Evolutionary conservation across 1,284 basidiomycete genomes (phyloP).

Genomic region (Ceratobasidium sp.): DNA sequence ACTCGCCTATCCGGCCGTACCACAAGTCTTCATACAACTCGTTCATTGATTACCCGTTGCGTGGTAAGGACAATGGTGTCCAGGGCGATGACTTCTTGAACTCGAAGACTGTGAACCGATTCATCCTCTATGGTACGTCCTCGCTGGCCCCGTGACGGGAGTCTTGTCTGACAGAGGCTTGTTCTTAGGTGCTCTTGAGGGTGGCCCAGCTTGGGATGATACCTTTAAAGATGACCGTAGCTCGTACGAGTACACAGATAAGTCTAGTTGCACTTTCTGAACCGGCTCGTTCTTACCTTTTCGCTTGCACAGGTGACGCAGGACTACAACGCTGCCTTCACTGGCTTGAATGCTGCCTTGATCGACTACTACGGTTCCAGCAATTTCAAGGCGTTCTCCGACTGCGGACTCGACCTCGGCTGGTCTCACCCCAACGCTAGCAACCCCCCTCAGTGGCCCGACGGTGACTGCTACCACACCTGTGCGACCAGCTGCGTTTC

Average conservation of each 20-base stretch:
- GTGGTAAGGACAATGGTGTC: slow-evolving; percentile 45
- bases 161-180: background rate
- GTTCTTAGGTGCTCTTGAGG: slow-evolving; percentile 45
- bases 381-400: slow-evolving; percentile 47
- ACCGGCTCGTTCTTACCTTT: slow-evolving; percentile 16
- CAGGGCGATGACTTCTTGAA: slow-evolving; percentile 49
- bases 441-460: slow-evolving; percentile 46
- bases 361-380: slow-evolving; percentile 37
- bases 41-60: slow-evolving; percentile 48
- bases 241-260: slow-evolving; percentile 48
- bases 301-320: slow-evolving; percentile 47
- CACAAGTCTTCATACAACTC: slow-evolving; percentile 49
- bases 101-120: slow-evolving; percentile 46
- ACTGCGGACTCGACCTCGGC: slow-evolving; percentile 48
- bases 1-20: slow-evolving; percentile 46
- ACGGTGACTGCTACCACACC: slow-evolving; percentile 47
- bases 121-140: slow-evolving; percentile 46
- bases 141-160: background rate
- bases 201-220: slow-evolving; percentile 48
- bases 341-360: slow-evolving; percentile 48
- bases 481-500: slow-evolving; percentile 34
- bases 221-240: slow-evolving; percentile 46
- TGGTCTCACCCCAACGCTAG: slow-evolving; percentile 48
- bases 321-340: slow-evolving; percentile 49
- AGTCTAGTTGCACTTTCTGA: slow-evolving; percentile 8